Evolutionary conservation across 345 rosid species (phyloP).

Genomic region (Linum lewisii): DNA sequence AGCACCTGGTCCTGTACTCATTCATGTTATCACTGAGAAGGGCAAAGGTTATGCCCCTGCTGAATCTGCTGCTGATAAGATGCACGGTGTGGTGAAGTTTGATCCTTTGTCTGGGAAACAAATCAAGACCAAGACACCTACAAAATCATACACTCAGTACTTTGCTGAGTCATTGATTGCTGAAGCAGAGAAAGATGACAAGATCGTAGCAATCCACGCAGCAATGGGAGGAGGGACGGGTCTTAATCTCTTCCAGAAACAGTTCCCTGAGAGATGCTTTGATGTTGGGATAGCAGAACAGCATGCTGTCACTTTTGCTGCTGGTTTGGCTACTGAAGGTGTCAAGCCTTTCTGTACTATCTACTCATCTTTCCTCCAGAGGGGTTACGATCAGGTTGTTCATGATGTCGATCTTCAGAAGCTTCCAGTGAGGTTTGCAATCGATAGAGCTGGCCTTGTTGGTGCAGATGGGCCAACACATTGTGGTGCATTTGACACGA

Average conservation of each 20-base stretch:
- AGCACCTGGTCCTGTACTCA: constrained; percentile 34
- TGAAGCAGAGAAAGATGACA: constrained; percentile 36
- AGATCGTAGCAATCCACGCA: constrained; percentile 44
- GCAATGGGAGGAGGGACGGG: constrained; percentile 59
- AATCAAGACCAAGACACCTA: constrained; percentile 18
- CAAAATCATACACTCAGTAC: constrained; percentile 26
- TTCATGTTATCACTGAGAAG: constrained; percentile 44
- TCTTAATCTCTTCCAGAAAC: constrained; percentile 31
- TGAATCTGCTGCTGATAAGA: constrained; percentile 36
- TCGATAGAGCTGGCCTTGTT: constrained; percentile 41
- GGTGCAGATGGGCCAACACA: constrained; percentile 55
- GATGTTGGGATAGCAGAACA: constrained; percentile 52
- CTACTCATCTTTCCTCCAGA: constrained; percentile 44
- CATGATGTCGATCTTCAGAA: constrained; percentile 52
- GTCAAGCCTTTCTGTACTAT: constrained; percentile 47
- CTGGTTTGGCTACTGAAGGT: constrained; percentile 44
- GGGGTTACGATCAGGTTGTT: constrained; percentile 46
- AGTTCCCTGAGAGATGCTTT: constrained; percentile 32
- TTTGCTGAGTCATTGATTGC: constrained; percentile 39
- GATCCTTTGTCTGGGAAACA: constrained; percentile 40
- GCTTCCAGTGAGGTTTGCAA: constrained; percentile 42
- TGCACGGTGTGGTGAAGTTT: constrained; percentile 49
- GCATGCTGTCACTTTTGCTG: constrained; percentile 49
- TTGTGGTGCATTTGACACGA: constrained; percentile 42
- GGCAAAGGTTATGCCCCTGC: constrained; percentile 47